A percentile compares a stretch with the other conserved stretches of the same genome.
phyloP scores from a whole-genome alignment of 2,329 filamentous ascomycete species.

The Aspergillus hortae region DNA sequence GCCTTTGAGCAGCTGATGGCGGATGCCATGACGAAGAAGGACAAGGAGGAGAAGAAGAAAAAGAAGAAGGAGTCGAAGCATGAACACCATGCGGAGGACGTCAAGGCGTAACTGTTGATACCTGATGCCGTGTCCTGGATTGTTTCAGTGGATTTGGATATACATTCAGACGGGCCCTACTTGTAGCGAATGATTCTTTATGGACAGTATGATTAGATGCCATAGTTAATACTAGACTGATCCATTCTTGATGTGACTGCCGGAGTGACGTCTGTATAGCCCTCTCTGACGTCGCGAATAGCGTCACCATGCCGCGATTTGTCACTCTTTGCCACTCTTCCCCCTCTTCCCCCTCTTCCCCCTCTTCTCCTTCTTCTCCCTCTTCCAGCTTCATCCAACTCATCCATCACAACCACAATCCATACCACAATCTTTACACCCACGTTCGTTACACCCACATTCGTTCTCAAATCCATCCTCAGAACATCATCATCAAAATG shows the following conservation, averaged over 20 bases:
- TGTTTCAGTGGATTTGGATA: neutral
- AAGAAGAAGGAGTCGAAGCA: conserved; percentile 50
- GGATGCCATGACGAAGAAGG: conserved; percentile 93
- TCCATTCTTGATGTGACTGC: neutral
- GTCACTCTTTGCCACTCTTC: no score
- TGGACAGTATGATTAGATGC: neutral
- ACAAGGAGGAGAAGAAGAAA: conserved; percentile 72
- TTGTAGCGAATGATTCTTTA: neutral
- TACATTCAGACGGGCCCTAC: neutral
- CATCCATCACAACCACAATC: no score
- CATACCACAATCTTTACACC: no score
- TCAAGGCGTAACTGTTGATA: neutral
- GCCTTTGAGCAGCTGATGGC: conserved; percentile 97
- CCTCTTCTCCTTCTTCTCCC: no score
- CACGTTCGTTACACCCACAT: no score
- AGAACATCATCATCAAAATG: no score
- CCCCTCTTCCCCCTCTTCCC: no score
- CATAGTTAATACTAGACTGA: neutral
- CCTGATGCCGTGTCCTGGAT: neutral
- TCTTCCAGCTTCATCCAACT: no score
- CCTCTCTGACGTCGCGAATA: no score
- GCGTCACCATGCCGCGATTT: no score
- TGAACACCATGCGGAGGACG: conserved; percentile 15
- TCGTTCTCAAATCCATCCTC: no score
- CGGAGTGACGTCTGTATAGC: no score